A percentile compares a stretch with the other conserved stretches of the same genome.
Conservation (phyloP, 768 basidiomycete genomes). For the Pilatotrama ljubarskyi region DNA sequence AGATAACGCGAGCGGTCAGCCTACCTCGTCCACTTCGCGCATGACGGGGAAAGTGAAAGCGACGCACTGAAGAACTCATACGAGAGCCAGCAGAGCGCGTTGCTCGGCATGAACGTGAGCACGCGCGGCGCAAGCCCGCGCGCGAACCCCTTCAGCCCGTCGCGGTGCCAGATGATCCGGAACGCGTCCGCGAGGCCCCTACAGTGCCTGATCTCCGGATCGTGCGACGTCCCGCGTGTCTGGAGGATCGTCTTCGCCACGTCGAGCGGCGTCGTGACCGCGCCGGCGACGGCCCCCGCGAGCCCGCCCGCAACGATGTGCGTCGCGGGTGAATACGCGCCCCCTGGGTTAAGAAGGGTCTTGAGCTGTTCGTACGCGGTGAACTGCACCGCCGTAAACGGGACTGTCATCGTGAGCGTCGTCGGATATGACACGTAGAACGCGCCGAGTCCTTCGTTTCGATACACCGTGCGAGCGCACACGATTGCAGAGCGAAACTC, state of each 20-base stretch:
- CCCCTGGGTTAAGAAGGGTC: constrained; percentile 77
- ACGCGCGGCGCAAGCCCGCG: constrained; percentile 90
- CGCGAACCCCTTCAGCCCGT: constrained; percentile 83
- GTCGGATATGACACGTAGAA: constrained; percentile 99
- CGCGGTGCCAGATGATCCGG: constrained; percentile 81
- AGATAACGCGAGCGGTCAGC: background rate
- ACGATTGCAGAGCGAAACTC: constrained; percentile 83
- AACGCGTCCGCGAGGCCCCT: constrained; percentile 87
- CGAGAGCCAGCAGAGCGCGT: constrained; percentile 95
- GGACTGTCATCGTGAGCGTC: constrained; percentile 93
- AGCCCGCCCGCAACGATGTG: constrained; percentile 92
- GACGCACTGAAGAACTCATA: constrained; percentile 98
- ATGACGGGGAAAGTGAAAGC: background rate
- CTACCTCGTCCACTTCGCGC: background rate
- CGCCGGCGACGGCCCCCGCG: constrained; percentile 92
- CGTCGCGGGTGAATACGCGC: constrained; percentile 88
- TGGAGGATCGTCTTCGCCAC: constrained; percentile 97
- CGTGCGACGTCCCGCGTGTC: constrained; percentile 88
- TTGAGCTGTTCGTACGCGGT: constrained; percentile 96
- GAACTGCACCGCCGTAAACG: constrained; percentile 98
- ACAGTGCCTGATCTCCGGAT: constrained; percentile 80
- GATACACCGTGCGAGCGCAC: constrained; percentile 86
- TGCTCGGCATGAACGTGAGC: constrained; percentile 94
- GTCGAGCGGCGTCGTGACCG: constrained; percentile 94
- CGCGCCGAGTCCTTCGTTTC: constrained; percentile 80